phyloP scores from a whole-genome alignment of 148 eudicot genomes.

The Bassia scoparia region DNA sequence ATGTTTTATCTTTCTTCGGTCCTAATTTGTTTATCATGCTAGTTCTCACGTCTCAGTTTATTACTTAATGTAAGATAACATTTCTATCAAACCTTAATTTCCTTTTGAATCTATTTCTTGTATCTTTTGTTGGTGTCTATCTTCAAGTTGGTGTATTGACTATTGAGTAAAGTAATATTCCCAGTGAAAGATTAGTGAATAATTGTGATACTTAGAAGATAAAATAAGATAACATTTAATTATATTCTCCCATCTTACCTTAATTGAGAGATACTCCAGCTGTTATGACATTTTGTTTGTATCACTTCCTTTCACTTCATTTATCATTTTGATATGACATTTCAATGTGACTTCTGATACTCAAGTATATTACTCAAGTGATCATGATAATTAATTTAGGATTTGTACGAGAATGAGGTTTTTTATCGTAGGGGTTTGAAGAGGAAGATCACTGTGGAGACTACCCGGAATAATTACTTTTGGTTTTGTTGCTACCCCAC shows the following conservation, averaged over 20 bases:
- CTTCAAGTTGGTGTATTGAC: background rate
- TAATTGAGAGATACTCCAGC: conserved; percentile 4
- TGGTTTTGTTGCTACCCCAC: too few relatives aligned
- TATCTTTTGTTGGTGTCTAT: background rate
- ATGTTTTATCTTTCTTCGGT: background rate
- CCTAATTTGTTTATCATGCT: background rate
- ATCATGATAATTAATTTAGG: background rate
- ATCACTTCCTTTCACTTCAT: background rate
- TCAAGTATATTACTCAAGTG: background rate
- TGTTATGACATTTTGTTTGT: background rate
- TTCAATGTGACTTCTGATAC: background rate
- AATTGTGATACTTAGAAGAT: background rate
- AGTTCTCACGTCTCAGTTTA: background rate
- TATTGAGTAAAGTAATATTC: background rate
- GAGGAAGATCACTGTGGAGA: too few relatives aligned
- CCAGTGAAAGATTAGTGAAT: background rate
- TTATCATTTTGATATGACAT: background rate
- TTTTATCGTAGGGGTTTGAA: too few relatives aligned
- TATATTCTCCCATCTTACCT: background rate
- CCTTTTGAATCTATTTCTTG: conserved; percentile 1
- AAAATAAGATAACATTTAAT: background rate
- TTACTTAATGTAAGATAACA: background rate
- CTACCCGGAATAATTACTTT: too few relatives aligned
- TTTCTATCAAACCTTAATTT: background rate
- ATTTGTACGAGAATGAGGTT: too few relatives aligned